Evolutionary conservation across 2,329 filamentous ascomycete species (phyloP), one percentile per base, ranked within the genome.

Genomic region (Passalora sequoiae): DNA sequence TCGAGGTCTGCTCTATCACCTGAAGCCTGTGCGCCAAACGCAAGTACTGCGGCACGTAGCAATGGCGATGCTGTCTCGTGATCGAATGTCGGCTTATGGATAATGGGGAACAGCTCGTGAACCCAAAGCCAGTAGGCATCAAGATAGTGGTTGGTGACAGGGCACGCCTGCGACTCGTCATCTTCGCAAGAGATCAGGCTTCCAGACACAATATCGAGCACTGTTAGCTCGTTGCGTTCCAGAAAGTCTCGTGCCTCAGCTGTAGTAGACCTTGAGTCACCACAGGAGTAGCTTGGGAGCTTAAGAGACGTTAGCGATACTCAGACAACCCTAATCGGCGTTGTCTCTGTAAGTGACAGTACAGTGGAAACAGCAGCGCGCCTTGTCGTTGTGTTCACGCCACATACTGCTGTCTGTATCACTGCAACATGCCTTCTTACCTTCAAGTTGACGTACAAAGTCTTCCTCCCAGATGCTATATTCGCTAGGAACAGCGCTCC

Each of bases 81-180:
- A 40, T 58, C 50, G 60, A 67, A 66, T 37, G 66, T 64, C 55
- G 64, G 58, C 56, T 59, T 64, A 60, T 71, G 67, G 47, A 72
- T 47, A 45, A 72, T 45, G 44, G 70, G 68, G 58, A 66, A 70
- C 51, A 62, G 50, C 50, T 69, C 66, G 59, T 72, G 68, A 54
- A 70, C 65, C 51, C 61, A 59, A 49, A 60, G 64, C 69, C 69
- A 72, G 60, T 66, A 73, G 54, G 65, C 63, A 46, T 66, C 60
- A 50, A 72, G 60, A 61, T 67, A 69, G 49, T 66, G 60, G 43
- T 66, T 56, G 20, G 15, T 38, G n/a, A 29, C 17, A 15, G 17
- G 25, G 15, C 3, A 30, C 13, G 38, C 20, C 8, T 8, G 10
- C 12, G 16, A 1, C 10, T 22, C 16, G 20, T 9, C 6, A 2